Conservation (phyloP, 2,329 filamentous ascomycete species). For the Leptodontidium sp. region DNA sequence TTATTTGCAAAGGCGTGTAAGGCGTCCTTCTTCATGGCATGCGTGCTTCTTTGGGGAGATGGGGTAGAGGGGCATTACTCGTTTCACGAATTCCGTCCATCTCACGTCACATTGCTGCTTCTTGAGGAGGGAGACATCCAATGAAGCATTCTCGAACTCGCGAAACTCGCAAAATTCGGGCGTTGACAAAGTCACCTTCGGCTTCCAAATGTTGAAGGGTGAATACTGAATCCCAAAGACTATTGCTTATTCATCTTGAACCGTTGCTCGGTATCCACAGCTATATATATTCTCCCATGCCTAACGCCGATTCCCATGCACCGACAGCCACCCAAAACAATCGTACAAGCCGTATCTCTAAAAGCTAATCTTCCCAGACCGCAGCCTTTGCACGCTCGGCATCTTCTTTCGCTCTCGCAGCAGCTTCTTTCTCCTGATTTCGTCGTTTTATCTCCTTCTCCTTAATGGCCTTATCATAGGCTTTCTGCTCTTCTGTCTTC, state of each 20-base stretch:
- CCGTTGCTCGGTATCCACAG: background rate
- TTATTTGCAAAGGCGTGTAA: slow-evolving; percentile 42
- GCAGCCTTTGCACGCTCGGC: slow-evolving; percentile 78
- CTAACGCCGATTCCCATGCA: slow-evolving; percentile 31
- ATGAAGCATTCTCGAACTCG: background rate
- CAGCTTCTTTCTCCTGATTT: slow-evolving; percentile 75
- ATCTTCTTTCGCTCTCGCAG: slow-evolving; percentile 66
- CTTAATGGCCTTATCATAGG: slow-evolving; percentile 82
- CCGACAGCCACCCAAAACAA: slow-evolving; percentile 4
- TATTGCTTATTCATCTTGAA: background rate
- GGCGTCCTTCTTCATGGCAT: slow-evolving; percentile 42
- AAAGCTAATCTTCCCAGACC: slow-evolving; percentile 78
- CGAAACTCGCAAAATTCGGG: background rate
- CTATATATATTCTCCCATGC: background rate
- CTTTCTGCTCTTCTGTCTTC: slow-evolving; percentile 86
- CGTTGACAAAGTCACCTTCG: too few relatives aligned
- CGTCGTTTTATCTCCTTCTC: slow-evolving; percentile 84
- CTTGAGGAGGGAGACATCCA: slow-evolving; percentile 7
- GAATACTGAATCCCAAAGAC: background rate
- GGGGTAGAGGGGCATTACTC: slow-evolving; percentile 31
- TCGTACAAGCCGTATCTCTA: background rate
- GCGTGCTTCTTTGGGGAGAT: slow-evolving; percentile 34
- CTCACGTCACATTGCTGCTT: slow-evolving; percentile 16
- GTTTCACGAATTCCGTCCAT: slow-evolving; percentile 28
- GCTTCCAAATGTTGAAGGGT: too few relatives aligned